Base-by-base conservation (phyloP, 495 filamentous ascomycete species). In the Tuber melanosporum region DNA sequence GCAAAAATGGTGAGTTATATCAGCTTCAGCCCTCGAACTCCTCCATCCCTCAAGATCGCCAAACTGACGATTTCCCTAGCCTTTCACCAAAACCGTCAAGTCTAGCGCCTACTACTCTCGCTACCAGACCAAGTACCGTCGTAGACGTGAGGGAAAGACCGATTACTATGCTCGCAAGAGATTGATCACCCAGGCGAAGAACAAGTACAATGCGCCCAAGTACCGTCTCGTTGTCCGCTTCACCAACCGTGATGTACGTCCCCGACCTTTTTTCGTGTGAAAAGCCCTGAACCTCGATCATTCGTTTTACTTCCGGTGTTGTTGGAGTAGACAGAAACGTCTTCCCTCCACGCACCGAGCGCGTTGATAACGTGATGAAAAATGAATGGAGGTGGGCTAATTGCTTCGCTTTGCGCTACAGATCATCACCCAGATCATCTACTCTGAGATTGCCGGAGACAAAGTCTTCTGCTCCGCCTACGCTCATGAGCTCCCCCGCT, bases 91-190 rank as follows among this genome's bases (percentile, higher is more conserved):
- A 91, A 86, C 89, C 83, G 90, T 95, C 87, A 99, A 99, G 92
- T 95, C 91, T 89, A 92, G 91, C 87, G 92, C 95, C 83, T 98
- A 98, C 92, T 98, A 73, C 86, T 97, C 94, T 85, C 94, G 95
- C 86, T 99, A 92, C 89, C 95, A 99, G 89, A 97, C 95, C 86
- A 99, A 99, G 91, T 99, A 98, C 92, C 95, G 93, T 88, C 94
- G 95, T 86, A 91, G 95, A 85, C 91, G 95, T 79, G 85, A 91
- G 86, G 95, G 95, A 86, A 99, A 98, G 92, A 99, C 95, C 88
- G 95, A 99, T 86, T 99, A 99, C 93, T 98, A 97, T 86, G 95
- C 95, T 85, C 95, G 95, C 88, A 97, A 98, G 91, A 92, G 95
- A 84, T 89, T 99, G 87, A 96, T 97, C 91, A 94, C 93, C 88